Conservation (phyloP, 2,329 filamentous ascomycete genomes). For the Ceratocystis huliohia region DNA sequence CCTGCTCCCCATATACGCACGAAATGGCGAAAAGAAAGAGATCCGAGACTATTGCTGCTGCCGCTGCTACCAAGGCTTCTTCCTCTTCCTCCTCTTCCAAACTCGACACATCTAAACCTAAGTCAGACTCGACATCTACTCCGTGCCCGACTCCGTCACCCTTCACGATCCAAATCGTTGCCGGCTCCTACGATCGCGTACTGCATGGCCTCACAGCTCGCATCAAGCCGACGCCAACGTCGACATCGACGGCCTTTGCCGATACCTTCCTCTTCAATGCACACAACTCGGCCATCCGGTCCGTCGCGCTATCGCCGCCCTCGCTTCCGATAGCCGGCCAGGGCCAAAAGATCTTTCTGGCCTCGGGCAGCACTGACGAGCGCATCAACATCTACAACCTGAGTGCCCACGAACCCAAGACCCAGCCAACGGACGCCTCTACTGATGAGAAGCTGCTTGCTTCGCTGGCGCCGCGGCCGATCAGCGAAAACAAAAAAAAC, state of each 20-base stretch:
- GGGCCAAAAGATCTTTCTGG: conserved; percentile 73
- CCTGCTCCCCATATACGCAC: neutral
- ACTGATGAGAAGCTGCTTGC: conserved; percentile 44
- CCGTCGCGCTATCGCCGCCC: conserved; percentile 70
- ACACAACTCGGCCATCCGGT: conserved; percentile 79
- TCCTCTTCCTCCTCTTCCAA: conserved; percentile 7
- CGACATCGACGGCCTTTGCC: conserved; percentile 51
- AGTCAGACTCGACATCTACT: neutral
- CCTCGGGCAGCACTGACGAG: conserved; percentile 85
- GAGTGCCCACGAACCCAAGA: conserved; percentile 52
- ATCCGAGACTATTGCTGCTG: conserved; percentile 27
- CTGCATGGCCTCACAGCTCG: conserved; percentile 82
- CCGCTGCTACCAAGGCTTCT: conserved; percentile 27
- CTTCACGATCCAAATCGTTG: conserved; percentile 72
- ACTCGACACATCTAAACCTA: conserved; percentile 7
- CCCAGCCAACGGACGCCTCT: conserved; percentile 20
- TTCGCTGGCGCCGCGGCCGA: conserved; percentile 55
- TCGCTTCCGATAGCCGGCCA: conserved; percentile 49
- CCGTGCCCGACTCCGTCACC: conserved; percentile 23
- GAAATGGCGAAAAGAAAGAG: conserved; percentile 41
- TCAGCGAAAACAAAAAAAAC: conserved; percentile 76
- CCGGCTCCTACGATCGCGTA: conserved; percentile 86
- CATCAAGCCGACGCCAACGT: conserved; percentile 36
- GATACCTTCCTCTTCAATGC: conserved; percentile 95
- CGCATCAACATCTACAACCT: conserved; percentile 89